phyloP scores from a whole-genome alignment of 306 rosid species.

The Quercus agrifolia region DNA sequence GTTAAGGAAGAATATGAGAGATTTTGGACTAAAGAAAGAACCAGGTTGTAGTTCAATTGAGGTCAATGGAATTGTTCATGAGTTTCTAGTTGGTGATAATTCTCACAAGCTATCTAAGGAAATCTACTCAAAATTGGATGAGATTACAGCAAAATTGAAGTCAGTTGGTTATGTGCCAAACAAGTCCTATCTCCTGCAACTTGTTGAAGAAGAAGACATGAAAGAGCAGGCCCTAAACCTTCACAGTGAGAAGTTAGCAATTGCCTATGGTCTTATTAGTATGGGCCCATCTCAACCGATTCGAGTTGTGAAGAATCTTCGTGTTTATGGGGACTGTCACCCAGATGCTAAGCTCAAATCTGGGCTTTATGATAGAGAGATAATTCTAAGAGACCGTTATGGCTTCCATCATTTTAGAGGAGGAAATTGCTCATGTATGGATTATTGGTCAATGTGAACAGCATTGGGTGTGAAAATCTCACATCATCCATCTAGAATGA shows the following conservation, averaged over 20 bases:
- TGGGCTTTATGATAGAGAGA: too few species aligned
- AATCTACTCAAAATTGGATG: constrained; percentile 54
- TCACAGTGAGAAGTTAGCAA: constrained; percentile 40
- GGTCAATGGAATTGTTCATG: constrained; percentile 42
- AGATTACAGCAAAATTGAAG: constrained; percentile 46
- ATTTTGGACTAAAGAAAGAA: constrained; percentile 51
- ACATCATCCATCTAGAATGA: too few species aligned
- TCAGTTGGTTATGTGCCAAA: constrained; percentile 49
- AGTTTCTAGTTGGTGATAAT: constrained; percentile 54
- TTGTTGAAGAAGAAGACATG: constrained; percentile 54
- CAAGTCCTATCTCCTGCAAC: constrained; percentile 46
- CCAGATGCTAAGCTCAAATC: too few species aligned
- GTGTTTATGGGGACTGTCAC: too few species aligned
- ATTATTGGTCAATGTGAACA: too few species aligned
- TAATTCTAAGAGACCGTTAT: too few species aligned
- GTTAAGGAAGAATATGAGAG: constrained; percentile 57
- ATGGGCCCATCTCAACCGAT: too few species aligned
- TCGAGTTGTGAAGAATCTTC: too few species aligned
- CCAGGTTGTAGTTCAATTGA: constrained; percentile 58
- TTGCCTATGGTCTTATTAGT: too few species aligned
- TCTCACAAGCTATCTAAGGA: constrained; percentile 44
- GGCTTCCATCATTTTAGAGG: too few species aligned
- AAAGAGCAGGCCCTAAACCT: constrained; percentile 48
- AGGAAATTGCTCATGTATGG: too few species aligned
- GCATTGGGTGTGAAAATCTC: too few species aligned